phyloP scores from a whole-genome alignment of 2,329 filamentous ascomycete species.

The Paracamarosporium sp. region DNA sequence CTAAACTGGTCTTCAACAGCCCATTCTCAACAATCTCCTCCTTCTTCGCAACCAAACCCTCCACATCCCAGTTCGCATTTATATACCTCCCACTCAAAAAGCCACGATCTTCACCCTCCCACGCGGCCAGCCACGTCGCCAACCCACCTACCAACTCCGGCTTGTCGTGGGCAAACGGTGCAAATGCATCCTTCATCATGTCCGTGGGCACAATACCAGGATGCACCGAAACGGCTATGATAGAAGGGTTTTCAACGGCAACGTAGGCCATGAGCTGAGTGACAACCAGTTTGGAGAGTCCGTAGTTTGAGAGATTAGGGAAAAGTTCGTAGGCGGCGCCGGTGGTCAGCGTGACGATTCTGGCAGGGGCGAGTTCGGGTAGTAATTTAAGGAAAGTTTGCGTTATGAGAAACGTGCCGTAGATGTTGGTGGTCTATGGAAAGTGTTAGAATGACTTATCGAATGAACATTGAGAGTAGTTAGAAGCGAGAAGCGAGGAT shows the following conservation, averaged over 20 bases:
- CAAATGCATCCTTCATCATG: constrained; percentile 21
- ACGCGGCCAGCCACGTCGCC: constrained; percentile 30
- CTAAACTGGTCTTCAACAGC: constrained; percentile 17
- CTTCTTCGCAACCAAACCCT: constrained; percentile 31
- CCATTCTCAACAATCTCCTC: constrained; percentile 23
- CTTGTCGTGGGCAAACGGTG: constrained; percentile 23
- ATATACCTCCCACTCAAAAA: constrained; percentile 38
- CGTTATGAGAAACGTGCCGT: constrained; percentile 41
- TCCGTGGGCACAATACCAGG: constrained; percentile 26
- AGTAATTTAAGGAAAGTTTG: constrained; percentile 38
- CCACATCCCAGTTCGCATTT: constrained; percentile 36
- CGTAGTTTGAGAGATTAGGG: constrained; percentile 21
- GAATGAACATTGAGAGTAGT: not conserved
- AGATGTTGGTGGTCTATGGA: constrained; percentile 42
- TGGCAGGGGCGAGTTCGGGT: constrained; percentile 23
- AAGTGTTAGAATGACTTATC: not conserved
- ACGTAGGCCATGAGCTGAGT: constrained; percentile 26
- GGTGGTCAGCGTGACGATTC: constrained; percentile 30
- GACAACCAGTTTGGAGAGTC: constrained; percentile 25
- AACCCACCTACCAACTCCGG: constrained; percentile 36
- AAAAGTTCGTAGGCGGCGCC: constrained; percentile 21
- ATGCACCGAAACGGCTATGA: constrained; percentile 26
- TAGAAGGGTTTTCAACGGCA: constrained; percentile 25
- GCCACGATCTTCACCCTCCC: constrained; percentile 21
- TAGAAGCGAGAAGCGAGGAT: no score